Base-by-base conservation (phyloP, 2,329 filamentous ascomycete genomes). In the Ophidiomyces ophidiicola region DNA sequence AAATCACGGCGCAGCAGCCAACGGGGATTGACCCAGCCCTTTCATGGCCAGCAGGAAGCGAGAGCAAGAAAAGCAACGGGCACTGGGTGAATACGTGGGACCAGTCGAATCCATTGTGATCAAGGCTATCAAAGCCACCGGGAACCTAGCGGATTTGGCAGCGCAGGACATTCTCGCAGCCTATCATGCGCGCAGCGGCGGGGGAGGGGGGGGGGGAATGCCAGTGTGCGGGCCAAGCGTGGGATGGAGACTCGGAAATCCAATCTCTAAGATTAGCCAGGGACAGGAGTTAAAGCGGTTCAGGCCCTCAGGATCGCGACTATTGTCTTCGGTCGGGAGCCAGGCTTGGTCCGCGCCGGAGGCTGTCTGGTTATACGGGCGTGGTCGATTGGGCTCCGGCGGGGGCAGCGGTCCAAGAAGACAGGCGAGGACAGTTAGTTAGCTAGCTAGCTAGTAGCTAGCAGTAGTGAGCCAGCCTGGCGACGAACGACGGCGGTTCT, bases 241-340 rank as follows among this genome's bases (percentile, higher is more conserved):
- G 26, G 19, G 19, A 18, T 15, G 10, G 28, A 8, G 18, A 29
- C 20, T 8, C 14, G 25, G 25, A 19, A 5, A 30, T 21, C 18
- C 8, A 36, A 29, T 29, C 6, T 29, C 11, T 14, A 6, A 32
- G 21, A 39, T 39, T 32, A 32, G 23, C 36, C n/a, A 39, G 20
- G 25, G 36, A 21, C 6, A 19, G 36, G 6, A 17, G 12, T 32
- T 17, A 18, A 20, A 14, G 21, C 36, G 12, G 7, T n/a, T 3
- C 7, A 15, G 21, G 11, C n/a, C n/a, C n/a, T n/a, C n/a, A n/a
- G n/a, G n/a, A n/a, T n/a, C n/a, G n/a, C n/a, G n/a, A n/a, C n/a
- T n/a, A n/a, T n/a, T n/a, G 70, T 55, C 44, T 33, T 39, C 32
- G 24, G 44, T 10, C 31, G 37, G 19, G 5, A 23, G 6, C 12